Base-by-base conservation (phyloP, 1,139 yeast genomes). In the Yamadazyma spencermartinsiae region DNA sequence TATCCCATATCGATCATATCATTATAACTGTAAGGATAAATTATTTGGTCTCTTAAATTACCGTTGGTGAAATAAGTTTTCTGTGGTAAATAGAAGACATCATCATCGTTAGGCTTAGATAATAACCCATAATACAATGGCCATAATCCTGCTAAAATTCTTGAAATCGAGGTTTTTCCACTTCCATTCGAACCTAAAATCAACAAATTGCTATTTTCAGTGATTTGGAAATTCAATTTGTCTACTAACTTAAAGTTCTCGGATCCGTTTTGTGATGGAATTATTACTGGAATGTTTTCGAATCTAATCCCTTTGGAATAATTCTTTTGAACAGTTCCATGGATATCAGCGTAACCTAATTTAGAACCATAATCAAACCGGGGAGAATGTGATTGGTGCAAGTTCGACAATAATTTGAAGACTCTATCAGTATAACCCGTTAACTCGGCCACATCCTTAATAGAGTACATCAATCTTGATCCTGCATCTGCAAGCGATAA, bases 401-500 rank as follows among this genome's bases (percentile, higher is more conserved):
- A 69, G 31, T 83, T 82, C 10, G 86, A 74, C 45, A 90, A 68
- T 40, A 90, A 68, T 21, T 79, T 78, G 63, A 86, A 90, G 1
- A 90, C 86, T 49, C 97, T 69, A 50, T 88, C 92, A 1, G 97
- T 88, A 57, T 86, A 86, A 9, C 97, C 97, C 1, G 96, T 87
- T 42, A 90, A 72, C 60, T 84, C 92, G 11, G 95, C 86, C n/a
- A 90, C 76, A 61, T 89, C 97, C 59, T 90, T 89, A 50, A 89
- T 86, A 2, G 97, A 88, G 60, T 88, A 88, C 96, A 90, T 89
- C 67, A 90, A 75, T 48, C 97, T 74, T n/a, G 95, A 86, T 5
- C 97, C 97, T 0, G 98, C 96, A 65, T 90, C 98, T 1, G 97
- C 96, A 56, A 90, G 74, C 4, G 94, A 84, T 51, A 90, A 74